Percentiles rank a stretch among this genome's conserved stretches.
Evolutionary conservation across 371 early-diverging fungal species (phyloP).

Genomic region (Modicella reniformis): DNA sequence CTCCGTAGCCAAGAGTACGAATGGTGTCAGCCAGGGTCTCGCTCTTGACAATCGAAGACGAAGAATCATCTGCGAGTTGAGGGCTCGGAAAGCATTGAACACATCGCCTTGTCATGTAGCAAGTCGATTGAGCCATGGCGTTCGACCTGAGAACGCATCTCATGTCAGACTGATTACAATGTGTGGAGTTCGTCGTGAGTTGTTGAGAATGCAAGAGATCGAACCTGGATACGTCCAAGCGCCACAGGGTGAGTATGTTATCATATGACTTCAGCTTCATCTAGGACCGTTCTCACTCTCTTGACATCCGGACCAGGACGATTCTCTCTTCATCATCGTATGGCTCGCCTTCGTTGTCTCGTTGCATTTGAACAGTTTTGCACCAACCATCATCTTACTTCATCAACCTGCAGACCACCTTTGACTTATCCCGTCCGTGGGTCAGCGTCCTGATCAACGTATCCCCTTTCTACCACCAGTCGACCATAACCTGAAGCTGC

Average conservation of each 20-base stretch:
- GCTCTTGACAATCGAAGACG: slow-evolving; percentile 93
- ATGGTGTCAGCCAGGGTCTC: slow-evolving; percentile 95
- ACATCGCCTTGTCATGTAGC: slow-evolving; percentile 90
- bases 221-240: no score
- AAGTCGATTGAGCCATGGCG: slow-evolving; percentile 85
- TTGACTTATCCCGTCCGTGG: neutral
- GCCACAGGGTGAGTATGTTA: no score
- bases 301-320: neutral
- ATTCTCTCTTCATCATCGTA: neutral
- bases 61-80: slow-evolving; percentile 90
- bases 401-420: neutral
- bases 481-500: neutral
- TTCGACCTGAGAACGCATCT: slow-evolving; percentile 94
- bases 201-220: slow-evolving; percentile 70
- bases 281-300: neutral
- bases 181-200: slow-evolving; percentile 89
- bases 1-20: slow-evolving; percentile 92
- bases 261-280: slow-evolving; percentile 48
- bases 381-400: no score
- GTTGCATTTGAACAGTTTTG: neutral
- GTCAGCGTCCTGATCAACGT: neutral
- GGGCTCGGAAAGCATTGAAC: slow-evolving; percentile 95
- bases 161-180: slow-evolving; percentile 93
- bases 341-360: neutral
- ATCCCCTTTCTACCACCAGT: neutral